Conservation (phyloP, 1,139 yeast species). For the Waltiozyma sp. region DNA sequence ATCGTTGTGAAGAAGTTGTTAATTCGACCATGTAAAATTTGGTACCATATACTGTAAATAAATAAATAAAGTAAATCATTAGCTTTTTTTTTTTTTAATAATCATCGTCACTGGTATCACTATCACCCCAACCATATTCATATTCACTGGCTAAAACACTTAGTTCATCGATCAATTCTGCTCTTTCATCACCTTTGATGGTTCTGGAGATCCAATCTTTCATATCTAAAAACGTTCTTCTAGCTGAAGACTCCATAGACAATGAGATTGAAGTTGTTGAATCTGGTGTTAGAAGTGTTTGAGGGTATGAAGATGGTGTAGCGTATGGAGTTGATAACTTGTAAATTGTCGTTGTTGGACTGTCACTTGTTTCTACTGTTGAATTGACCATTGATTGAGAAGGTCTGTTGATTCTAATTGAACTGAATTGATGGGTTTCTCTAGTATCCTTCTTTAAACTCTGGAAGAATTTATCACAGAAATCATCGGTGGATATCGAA, state of each 20-base stretch:
- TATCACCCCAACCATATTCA: constrained; percentile 44
- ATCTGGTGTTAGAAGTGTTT: constrained; percentile 8
- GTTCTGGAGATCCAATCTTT: constrained; percentile 32
- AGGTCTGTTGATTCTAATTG: constrained; percentile 23
- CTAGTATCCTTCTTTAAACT: constrained; percentile 1
- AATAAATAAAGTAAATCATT: background rate
- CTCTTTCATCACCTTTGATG: constrained; percentile 51
- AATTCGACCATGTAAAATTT: background rate
- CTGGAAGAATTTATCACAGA: constrained; percentile 9
- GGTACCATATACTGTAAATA: no score
- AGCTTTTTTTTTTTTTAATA: constrained; percentile 3
- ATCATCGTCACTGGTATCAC: constrained; percentile 21
- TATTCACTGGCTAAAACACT: constrained; percentile 41
- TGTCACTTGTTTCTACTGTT: background rate
- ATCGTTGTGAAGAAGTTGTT: constrained; percentile 45
- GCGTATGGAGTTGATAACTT: constrained; percentile 8
- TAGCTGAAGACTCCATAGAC: constrained; percentile 35
- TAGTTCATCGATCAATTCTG: constrained; percentile 50
- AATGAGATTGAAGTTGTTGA: constrained; percentile 25
- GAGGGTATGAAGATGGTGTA: constrained; percentile 24
- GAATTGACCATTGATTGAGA: constrained; percentile 1
- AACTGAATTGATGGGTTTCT: constrained; percentile 22
- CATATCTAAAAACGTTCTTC: constrained; percentile 36
- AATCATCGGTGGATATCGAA: no score
- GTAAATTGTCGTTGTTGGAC: constrained; percentile 4